Conservation (phyloP, 768 basidiomycete genomes). For the Suillus subaureus region DNA sequence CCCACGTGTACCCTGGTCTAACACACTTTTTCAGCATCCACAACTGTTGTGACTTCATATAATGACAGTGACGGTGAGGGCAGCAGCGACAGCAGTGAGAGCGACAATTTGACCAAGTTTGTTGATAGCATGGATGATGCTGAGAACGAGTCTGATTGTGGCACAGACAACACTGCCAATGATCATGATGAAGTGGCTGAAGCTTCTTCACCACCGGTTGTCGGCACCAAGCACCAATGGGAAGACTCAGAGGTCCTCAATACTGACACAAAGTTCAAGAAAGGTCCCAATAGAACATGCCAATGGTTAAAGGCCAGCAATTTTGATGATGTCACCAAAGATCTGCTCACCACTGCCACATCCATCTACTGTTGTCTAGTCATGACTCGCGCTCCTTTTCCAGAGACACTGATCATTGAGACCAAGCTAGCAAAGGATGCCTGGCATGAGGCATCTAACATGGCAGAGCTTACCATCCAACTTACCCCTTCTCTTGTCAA, state of each 20-base stretch:
- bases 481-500: background rate
- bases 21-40: background rate
- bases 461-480: slow-evolving; percentile 1
- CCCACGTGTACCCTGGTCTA: background rate
- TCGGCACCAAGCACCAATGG: background rate
- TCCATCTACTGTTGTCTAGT: background rate
- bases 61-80: background rate
- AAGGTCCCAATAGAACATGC: background rate
- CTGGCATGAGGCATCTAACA: background rate
- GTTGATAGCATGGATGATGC: background rate
- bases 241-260: background rate
- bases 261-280: background rate
- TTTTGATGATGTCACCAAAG: background rate
- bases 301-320: background rate
- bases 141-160: background rate
- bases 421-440: background rate
- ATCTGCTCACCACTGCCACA: no score
- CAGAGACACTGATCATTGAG: background rate
- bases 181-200: background rate
- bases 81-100: background rate
- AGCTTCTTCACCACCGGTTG: background rate
- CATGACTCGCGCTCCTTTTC: background rate
- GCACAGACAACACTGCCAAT: background rate
- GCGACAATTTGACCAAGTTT: background rate
- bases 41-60: background rate